A percentile compares a stretch with the other conserved stretches of the same genome.
Evolutionary conservation across 805 yeast species (phyloP).

Genomic region (Pichia nakasei): DNA sequence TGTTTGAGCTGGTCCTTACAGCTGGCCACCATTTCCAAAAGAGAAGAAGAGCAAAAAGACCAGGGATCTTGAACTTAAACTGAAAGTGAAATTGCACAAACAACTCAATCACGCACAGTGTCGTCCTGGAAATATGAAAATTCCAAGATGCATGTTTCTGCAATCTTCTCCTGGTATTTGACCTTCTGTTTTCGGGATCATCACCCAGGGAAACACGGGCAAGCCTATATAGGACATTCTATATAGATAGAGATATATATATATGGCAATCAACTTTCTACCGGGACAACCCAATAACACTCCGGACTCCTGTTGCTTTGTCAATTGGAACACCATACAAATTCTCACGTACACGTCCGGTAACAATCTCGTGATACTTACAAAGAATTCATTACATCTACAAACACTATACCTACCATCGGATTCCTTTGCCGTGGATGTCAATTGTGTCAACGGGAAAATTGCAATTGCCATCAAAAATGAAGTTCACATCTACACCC

Average conservation of each 20-base stretch:
- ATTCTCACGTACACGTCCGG: conserved; percentile 79
- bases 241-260: too few species aligned
- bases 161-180: too few species aligned
- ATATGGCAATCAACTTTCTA: conserved; percentile 34
- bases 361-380: conserved; percentile 64
- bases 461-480: conserved; percentile 45
- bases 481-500: conserved; percentile 43
- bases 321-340: conserved; percentile 56
- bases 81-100: too few species aligned
- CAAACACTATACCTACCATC: conserved; percentile 69
- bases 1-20: conserved; percentile 92
- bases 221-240: not conserved
- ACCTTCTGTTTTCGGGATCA: too few species aligned
- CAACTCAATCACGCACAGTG: too few species aligned
- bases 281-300: conserved; percentile 78
- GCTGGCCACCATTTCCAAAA: conserved; percentile 48
- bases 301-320: conserved; percentile 47
- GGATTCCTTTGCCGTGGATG: conserved; percentile 60
- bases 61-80: too few species aligned
- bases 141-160: too few species aligned
- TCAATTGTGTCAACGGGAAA: conserved; percentile 53
- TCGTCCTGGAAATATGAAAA: too few species aligned
- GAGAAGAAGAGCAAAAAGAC: not conserved
- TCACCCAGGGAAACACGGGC: too few species aligned
- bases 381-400: conserved; percentile 42